phyloP scores from a whole-genome alignment of 129 eudicot species.

The Flaveria robusta region DNA sequence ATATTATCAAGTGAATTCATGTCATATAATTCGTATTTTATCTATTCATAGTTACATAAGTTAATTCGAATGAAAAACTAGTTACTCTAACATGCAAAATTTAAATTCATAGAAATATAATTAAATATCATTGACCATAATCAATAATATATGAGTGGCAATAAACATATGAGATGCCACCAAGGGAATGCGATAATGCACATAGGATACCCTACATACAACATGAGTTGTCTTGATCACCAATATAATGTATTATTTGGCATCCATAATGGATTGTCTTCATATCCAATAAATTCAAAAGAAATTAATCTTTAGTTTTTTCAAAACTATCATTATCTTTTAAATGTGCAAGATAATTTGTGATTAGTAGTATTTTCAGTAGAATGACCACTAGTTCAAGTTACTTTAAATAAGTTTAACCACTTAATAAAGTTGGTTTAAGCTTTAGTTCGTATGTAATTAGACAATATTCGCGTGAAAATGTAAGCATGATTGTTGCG shows the following conservation, averaged over 20 bases:
- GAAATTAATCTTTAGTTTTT: background rate
- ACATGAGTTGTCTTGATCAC: slow-evolving; percentile 48
- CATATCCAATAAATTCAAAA: slow-evolving; percentile 9
- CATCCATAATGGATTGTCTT: slow-evolving; percentile 37
- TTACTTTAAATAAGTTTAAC: background rate
- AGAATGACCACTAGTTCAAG: background rate
- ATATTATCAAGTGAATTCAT: background rate
- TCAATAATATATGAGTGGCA: background rate
- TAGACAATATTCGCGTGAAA: background rate
- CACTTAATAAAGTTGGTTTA: background rate
- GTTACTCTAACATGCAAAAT: background rate
- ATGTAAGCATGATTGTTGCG: background rate
- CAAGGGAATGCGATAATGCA: slow-evolving; percentile 33
- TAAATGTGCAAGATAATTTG: background rate
- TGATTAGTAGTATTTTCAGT: background rate
- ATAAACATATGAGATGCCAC: slow-evolving; percentile 13
- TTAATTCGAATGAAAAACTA: background rate
- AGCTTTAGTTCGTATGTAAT: background rate
- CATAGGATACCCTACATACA: slow-evolving; percentile 34
- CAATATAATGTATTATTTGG: slow-evolving; percentile 39
- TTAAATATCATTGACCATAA: background rate
- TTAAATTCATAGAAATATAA: background rate
- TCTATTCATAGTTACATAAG: background rate
- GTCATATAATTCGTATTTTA: background rate
- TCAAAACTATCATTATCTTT: background rate